A percentile compares a stretch with the other conserved stretches of the same genome.
Conservation (phyloP, 768 basidiomycete species). For the Multifurca ochricompacta region DNA sequence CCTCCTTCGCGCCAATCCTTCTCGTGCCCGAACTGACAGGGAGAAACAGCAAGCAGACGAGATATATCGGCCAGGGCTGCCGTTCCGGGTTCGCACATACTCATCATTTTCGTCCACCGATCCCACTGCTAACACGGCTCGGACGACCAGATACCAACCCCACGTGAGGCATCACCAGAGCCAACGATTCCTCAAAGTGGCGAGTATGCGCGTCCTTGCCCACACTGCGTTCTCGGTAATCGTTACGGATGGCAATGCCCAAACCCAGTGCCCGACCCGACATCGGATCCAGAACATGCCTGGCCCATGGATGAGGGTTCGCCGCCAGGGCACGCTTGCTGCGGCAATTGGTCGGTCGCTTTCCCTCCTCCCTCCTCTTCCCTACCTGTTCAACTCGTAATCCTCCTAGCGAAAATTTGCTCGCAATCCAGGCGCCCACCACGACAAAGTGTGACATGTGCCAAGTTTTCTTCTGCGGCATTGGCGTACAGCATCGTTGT, state of each 20-base stretch:
- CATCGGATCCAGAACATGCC: constrained; percentile 56
- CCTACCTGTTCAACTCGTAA: constrained; percentile 1
- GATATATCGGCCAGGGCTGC: constrained; percentile 54
- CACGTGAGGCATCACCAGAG: constrained; percentile 70
- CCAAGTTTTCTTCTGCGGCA: constrained; percentile 74
- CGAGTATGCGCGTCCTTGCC: constrained; percentile 71
- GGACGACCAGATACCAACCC: constrained; percentile 55
- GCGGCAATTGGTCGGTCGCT: constrained; percentile 67
- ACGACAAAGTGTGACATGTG: constrained; percentile 85
- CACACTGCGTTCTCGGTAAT: constrained; percentile 65
- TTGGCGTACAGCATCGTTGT: constrained; percentile 69
- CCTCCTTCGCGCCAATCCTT: constrained; percentile 62
- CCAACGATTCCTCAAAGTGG: constrained; percentile 56
- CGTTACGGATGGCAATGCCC: constrained; percentile 74
- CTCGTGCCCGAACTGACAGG: constrained; percentile 54
- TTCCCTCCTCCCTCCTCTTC: neutral
- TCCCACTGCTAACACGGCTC: neutral
- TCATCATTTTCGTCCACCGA: constrained; percentile 1
- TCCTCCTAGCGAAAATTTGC: constrained; percentile 55
- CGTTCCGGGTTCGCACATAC: constrained; percentile 48
- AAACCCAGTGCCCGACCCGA: constrained; percentile 70
- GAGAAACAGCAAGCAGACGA: constrained; percentile 81
- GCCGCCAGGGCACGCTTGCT: constrained; percentile 73
- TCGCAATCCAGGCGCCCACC: constrained; percentile 62
- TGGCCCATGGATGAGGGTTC: constrained; percentile 72